Conservation (phyloP, 2,329 filamentous ascomycete genomes). For the Microcera coccophila region DNA sequence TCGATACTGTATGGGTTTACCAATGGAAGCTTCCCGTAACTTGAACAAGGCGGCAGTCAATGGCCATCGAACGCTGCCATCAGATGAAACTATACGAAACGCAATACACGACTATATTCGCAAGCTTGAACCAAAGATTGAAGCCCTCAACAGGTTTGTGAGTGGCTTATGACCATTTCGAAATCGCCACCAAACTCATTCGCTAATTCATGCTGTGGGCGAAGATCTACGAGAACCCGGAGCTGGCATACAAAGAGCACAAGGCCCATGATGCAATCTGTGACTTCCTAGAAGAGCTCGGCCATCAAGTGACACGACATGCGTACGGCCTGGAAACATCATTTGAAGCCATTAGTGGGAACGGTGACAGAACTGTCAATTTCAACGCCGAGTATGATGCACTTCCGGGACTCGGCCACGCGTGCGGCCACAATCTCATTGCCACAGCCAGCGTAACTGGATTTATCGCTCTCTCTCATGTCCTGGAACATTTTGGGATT, state of each 20-base stretch:
- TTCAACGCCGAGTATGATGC: conserved; percentile 49
- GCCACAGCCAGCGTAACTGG: conserved; percentile 38
- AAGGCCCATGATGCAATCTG: conserved; percentile 49
- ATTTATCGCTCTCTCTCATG: conserved; percentile 37
- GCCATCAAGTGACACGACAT: conserved; percentile 44
- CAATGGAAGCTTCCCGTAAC: no score
- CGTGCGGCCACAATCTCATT: conserved; percentile 46
- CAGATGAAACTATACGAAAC: no score
- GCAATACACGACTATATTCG: no score
- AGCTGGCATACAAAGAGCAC: conserved; percentile 49
- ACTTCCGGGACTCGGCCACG: conserved; percentile 43
- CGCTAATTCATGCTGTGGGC: no score
- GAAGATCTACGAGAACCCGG: conserved; percentile 45
- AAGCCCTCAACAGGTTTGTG: no score
- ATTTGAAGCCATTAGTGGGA: conserved; percentile 45
- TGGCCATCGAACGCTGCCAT: no score
- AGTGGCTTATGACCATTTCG: no score
- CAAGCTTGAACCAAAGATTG: no score
- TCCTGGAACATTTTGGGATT: conserved; percentile 26
- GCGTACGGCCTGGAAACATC: conserved; percentile 50
- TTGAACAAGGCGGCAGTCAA: no score
- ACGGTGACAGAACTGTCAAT: conserved; percentile 38
- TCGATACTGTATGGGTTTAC: no score
- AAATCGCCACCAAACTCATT: no score
- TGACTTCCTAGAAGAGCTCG: conserved; percentile 40